Conservation (phyloP, 2,329 filamentous ascomycete species). For the Penicillium griseofulvum region DNA sequence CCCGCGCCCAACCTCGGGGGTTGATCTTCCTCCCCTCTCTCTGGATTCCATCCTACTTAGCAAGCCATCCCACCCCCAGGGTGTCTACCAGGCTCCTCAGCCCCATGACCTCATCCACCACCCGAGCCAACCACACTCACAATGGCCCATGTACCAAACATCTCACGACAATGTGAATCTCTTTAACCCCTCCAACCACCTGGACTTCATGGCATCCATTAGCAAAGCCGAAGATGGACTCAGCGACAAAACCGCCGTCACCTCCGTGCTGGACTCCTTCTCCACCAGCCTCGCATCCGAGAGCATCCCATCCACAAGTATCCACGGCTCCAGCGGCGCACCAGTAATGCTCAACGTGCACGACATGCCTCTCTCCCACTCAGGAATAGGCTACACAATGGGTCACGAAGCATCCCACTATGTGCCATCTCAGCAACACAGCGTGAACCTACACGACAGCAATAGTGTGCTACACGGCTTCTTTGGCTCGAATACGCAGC, state of each 20-base stretch:
- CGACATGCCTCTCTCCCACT: slow-evolving; percentile 35
- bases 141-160: slow-evolving; percentile 37
- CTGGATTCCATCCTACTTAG: slow-evolving; percentile 36
- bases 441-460: slow-evolving; percentile 32
- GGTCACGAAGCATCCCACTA: slow-evolving; percentile 34
- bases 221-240: slow-evolving; percentile 35
- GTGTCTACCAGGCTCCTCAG: slow-evolving; percentile 33
- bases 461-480: slow-evolving; percentile 33
- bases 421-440: slow-evolving; percentile 31
- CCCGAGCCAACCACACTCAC: slow-evolving; percentile 29
- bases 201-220: slow-evolving; percentile 38
- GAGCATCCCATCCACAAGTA: slow-evolving; percentile 30
- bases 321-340: slow-evolving; percentile 29
- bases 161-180: slow-evolving; percentile 38
- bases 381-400: slow-evolving; percentile 32
- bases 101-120: slow-evolving; percentile 33
- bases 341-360: slow-evolving; percentile 37
- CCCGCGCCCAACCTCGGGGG: slow-evolving; percentile 31
- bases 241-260: slow-evolving; percentile 35
- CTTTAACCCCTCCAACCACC: slow-evolving; percentile 31
- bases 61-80: slow-evolving; percentile 26
- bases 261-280: slow-evolving; percentile 38
- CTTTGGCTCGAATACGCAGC: slow-evolving; percentile 30
- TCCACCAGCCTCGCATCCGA: slow-evolving; percentile 31
- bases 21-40: slow-evolving; percentile 38